Conservation (phyloP, 1,284 basidiomycete species). For the Fomes fomentarius region DNA sequence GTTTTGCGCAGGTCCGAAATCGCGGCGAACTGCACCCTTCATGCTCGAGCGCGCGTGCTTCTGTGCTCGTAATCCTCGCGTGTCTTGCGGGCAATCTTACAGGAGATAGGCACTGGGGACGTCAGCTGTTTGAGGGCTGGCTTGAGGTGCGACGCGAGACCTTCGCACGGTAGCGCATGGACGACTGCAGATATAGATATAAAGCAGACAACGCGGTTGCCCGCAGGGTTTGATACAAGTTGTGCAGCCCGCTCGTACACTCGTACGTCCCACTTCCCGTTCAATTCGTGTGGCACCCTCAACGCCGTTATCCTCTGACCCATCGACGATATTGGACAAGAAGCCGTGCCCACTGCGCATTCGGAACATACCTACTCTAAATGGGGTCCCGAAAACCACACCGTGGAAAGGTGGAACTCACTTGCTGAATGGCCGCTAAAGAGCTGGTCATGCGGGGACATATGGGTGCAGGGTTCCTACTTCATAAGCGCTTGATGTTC, state of each 20-base stretch:
- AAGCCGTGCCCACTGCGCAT: constrained; percentile 20
- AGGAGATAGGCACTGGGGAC: constrained; percentile 10
- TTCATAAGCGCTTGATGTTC: constrained; percentile 24
- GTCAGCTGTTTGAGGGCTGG: constrained; percentile 19
- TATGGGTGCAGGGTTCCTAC: constrained; percentile 21
- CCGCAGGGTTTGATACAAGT: constrained; percentile 20
- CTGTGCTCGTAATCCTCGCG: constrained; percentile 14
- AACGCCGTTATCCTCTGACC: constrained; percentile 13
- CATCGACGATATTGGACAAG: constrained; percentile 2
- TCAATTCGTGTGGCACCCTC: constrained; percentile 12
- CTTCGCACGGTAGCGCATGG: constrained; percentile 13
- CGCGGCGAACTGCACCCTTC: constrained; percentile 21
- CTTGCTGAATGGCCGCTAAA: constrained; percentile 6
- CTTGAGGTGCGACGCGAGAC: constrained; percentile 7
- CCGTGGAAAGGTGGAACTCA: constrained; percentile 9
- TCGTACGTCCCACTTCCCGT: constrained; percentile 6
- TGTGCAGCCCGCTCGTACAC: constrained; percentile 10
- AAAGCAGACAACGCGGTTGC: constrained; percentile 13
- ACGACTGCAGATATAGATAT: constrained; percentile 9
- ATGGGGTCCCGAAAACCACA: constrained; percentile 6
- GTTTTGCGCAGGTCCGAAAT: constrained; percentile 27
- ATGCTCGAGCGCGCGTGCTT: constrained; percentile 9
- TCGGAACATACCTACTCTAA: constrained; percentile 14
- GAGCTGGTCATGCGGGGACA: constrained; percentile 13
- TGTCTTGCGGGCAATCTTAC: constrained; percentile 7